Conservation (phyloP, 2,329 filamentous ascomycete species). For the Septoria petroselini region DNA sequence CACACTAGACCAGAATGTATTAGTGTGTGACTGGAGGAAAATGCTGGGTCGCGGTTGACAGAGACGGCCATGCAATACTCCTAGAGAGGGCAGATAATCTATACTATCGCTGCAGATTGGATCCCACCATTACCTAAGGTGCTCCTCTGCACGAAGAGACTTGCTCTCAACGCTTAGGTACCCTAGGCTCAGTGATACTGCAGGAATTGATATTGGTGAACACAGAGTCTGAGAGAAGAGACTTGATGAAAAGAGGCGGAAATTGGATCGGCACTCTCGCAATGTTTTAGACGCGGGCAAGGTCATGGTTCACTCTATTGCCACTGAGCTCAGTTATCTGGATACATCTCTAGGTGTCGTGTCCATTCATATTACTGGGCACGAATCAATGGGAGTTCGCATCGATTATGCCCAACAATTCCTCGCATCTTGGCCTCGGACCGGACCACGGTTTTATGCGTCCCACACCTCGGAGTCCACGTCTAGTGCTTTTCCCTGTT, state of each 20-base stretch:
- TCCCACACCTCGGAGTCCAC: background rate
- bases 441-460: too few relatives aligned
- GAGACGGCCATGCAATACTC: too few relatives aligned
- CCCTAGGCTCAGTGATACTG: background rate
- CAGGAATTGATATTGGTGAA: background rate
- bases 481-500: background rate
- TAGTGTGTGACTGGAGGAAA: too few relatives aligned
- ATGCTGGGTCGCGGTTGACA: too few relatives aligned
- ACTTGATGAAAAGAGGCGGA: background rate
- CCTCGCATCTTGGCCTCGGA: too few relatives aligned
- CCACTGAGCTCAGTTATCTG: background rate
- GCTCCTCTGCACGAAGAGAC: too few relatives aligned
- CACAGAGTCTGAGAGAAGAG: background rate
- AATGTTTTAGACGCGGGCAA: background rate
- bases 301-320: background rate
- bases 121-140: too few relatives aligned
- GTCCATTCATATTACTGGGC: background rate
- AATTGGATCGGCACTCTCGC: background rate
- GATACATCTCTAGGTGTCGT: background rate
- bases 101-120: too few relatives aligned
- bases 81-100: too few relatives aligned
- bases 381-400: background rate
- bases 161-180: background rate
- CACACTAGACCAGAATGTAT: too few relatives aligned
- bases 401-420: background rate